Conservation (phyloP, 2,329 filamentous ascomycete genomes). For the Cytospora paraplurivora region DNA sequence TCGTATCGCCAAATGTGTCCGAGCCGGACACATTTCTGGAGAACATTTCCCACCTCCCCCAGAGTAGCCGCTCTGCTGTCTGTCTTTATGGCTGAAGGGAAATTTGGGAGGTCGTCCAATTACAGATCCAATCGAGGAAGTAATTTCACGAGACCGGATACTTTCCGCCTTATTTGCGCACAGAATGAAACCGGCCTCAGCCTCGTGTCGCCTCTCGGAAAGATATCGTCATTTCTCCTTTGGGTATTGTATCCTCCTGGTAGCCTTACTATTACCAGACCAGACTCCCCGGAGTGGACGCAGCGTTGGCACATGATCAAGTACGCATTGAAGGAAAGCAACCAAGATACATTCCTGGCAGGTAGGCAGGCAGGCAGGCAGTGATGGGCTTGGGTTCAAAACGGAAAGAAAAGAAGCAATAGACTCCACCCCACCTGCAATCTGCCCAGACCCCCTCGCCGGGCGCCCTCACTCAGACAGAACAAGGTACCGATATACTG, state of each 20-base stretch:
- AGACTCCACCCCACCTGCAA: neutral
- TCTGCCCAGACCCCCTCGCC: too few relatives aligned
- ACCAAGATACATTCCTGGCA: too few relatives aligned
- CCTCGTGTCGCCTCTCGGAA: conserved; percentile 9
- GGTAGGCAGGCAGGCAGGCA: too few relatives aligned
- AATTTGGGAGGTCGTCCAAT: too few relatives aligned
- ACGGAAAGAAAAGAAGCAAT: neutral
- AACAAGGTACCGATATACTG: neutral
- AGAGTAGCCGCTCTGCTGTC: neutral
- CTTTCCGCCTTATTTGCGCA: neutral
- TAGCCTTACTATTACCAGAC: neutral
- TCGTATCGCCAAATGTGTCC: neutral
- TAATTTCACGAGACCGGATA: neutral
- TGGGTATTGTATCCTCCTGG: neutral
- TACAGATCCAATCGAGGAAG: neutral
- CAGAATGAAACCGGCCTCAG: neutral
- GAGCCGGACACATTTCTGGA: conserved; percentile 22
- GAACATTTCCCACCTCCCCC: too few relatives aligned
- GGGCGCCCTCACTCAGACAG: neutral
- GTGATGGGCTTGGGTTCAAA: neutral
- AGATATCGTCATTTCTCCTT: neutral
- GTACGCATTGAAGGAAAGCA: too few relatives aligned
- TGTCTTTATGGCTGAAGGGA: neutral
- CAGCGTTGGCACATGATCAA: neutral
- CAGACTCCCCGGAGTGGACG: neutral